Evolutionary conservation across 495 filamentous ascomycete species (phyloP).

Genomic region (Talaromyces adpressus): DNA sequence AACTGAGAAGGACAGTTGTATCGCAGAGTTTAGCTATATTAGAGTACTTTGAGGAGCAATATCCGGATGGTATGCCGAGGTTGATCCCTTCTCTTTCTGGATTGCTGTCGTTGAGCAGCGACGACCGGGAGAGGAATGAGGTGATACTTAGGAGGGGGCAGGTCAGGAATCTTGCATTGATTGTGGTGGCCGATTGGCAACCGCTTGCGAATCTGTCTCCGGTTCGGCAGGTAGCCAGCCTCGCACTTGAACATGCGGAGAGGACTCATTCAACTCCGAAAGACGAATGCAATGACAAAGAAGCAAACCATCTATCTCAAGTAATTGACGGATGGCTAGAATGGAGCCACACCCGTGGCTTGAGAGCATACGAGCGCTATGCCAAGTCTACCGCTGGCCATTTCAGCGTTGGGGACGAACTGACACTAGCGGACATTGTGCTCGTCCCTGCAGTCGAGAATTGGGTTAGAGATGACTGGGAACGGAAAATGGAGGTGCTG

Average conservation of each 20-base stretch:
- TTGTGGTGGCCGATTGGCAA: background rate
- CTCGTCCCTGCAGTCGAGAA: background rate
- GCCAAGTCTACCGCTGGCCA: background rate
- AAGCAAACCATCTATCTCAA: background rate
- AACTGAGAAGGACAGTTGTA: background rate
- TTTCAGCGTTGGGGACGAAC: background rate
- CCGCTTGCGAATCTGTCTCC: background rate
- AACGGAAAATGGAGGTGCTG: background rate
- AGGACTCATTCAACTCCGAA: background rate
- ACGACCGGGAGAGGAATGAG: background rate
- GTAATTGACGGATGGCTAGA: conserved; percentile 2
- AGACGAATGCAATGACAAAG: background rate
- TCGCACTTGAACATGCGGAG: background rate
- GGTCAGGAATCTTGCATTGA: background rate
- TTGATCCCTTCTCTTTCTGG: background rate
- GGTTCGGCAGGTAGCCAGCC: background rate
- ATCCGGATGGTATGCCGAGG: background rate
- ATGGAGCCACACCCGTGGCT: conserved; percentile 1
- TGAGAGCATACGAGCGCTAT: background rate
- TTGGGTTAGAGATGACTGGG: background rate
- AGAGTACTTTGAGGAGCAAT: background rate
- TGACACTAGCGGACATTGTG: conserved; percentile 5
- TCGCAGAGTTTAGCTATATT: background rate
- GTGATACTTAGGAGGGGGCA: background rate
- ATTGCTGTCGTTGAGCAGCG: background rate